Evolutionary conservation across 305 asterid genomes (phyloP).

Genomic region (Euphrasia arctica): DNA sequence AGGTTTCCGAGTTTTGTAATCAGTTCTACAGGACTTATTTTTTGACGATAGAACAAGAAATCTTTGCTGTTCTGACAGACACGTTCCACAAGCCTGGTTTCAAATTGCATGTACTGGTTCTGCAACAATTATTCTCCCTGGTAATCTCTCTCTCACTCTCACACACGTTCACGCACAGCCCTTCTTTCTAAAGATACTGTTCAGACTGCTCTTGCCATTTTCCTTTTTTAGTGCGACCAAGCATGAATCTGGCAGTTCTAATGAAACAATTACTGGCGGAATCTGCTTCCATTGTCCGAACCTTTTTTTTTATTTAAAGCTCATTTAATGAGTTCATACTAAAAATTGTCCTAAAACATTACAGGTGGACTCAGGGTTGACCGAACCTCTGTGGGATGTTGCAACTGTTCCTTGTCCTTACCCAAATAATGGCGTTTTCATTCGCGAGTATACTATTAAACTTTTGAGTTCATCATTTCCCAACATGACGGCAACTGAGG

Average conservation of each 20-base stretch:
- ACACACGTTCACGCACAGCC: background rate
- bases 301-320: conserved; percentile 2
- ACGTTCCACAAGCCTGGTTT: conserved; percentile 95
- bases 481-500: conserved; percentile 83
- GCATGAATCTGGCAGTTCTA: conserved; percentile 18
- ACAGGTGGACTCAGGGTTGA: conserved; percentile 70
- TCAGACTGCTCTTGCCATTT: background rate
- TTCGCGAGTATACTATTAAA: conserved; percentile 78
- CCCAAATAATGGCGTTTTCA: conserved; percentile 64
- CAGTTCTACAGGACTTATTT: conserved; percentile 73
- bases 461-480: conserved; percentile 84
- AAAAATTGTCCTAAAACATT: conserved; percentile 9
- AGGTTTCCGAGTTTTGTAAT: conserved; percentile 75
- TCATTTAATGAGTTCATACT: conserved; percentile 9
- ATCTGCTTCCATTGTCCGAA: conserved; percentile 2
- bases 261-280: conserved; percentile 14
- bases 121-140: conserved; percentile 74
- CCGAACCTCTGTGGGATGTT: conserved; percentile 80
- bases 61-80: conserved; percentile 83
- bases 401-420: conserved; percentile 60
- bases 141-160: conserved; percentile 33
- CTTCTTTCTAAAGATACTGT: conserved; percentile 8
- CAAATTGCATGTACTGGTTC: conserved; percentile 76
- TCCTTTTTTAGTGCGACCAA: conserved; percentile 3
- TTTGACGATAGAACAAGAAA: conserved; percentile 86